A percentile compares a stretch with the other conserved stretches of the same genome.
Evolutionary conservation across 495 filamentous ascomycete genomes (phyloP).

Genomic region (Lepraria neglecta): DNA sequence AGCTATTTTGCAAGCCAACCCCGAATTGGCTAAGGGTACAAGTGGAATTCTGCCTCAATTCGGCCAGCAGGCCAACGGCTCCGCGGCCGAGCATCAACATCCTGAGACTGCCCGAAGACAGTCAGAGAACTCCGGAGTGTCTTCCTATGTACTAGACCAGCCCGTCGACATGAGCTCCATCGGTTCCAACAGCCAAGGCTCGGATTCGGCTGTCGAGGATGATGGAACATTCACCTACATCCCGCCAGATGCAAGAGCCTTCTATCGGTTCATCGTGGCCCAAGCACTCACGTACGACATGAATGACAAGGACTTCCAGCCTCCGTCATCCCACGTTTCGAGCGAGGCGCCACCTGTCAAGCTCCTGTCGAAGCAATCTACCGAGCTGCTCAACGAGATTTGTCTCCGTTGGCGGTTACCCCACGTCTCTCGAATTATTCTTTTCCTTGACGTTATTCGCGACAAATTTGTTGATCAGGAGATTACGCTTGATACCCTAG

Average conservation of each 20-base stretch:
- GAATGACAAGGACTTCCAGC: conserved; percentile 48
- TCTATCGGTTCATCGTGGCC: conserved; percentile 70
- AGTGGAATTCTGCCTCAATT: conserved; percentile 48
- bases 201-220: conserved; percentile 39
- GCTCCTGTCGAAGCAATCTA: conserved; percentile 73
- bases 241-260: conserved; percentile 72
- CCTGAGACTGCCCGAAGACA: conserved; percentile 54
- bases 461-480: conserved; percentile 84
- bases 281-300: conserved; percentile 67
- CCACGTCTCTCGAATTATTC: conserved; percentile 66
- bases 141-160: conserved; percentile 67
- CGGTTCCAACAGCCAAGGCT: conserved; percentile 52
- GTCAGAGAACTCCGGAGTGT: conserved; percentile 41
- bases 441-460: conserved; percentile 78
- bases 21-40: conserved; percentile 70
- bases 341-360: conserved; percentile 50
- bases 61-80: conserved; percentile 38
- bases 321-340: conserved; percentile 48
- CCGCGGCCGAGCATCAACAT: conserved; percentile 46
- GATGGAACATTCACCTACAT: conserved; percentile 74
- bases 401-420: conserved; percentile 88
- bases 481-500: conserved; percentile 70
- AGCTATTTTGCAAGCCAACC: conserved; percentile 76
- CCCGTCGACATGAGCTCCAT: conserved; percentile 69
- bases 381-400: conserved; percentile 77